These are phyloP conservation scores for Gautieria morchelliformis DNA, from an alignment of 768 basidiomycete genomes.

Conservation along the genomic window DNA sequence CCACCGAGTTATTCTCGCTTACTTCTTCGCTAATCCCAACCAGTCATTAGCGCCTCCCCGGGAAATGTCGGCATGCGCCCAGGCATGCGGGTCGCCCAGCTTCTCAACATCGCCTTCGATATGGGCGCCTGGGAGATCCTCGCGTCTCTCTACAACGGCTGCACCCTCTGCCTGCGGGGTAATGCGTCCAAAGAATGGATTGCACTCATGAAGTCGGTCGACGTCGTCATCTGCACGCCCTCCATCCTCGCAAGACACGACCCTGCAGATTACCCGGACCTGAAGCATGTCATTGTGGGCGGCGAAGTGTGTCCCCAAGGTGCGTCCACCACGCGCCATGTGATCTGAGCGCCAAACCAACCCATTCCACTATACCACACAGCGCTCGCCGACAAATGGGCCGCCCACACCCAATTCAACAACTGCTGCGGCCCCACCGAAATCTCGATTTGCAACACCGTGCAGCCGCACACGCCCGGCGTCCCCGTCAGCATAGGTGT, in stretches of 20 bases:
- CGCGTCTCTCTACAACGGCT: slow-evolving; percentile 40
- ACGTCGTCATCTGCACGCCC: slow-evolving; percentile 45
- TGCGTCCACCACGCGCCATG: slow-evolving; percentile 11
- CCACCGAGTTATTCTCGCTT: not conserved
- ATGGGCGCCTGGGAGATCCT: slow-evolving; percentile 60
- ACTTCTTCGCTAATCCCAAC: not conserved
- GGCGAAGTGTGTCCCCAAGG: slow-evolving; percentile 50
- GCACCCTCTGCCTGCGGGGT: slow-evolving; percentile 44
- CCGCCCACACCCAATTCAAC: slow-evolving; percentile 32
- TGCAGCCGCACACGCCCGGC: slow-evolving; percentile 36
- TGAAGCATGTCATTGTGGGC: slow-evolving; percentile 43
- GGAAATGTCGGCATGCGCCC: slow-evolving; percentile 53
- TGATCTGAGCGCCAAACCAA: not conserved
- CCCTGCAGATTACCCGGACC: slow-evolving; percentile 43
- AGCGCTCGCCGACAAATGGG: slow-evolving; percentile 39
- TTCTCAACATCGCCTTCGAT: slow-evolving; percentile 58
- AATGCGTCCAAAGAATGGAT: slow-evolving; percentile 42
- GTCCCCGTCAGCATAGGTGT: slow-evolving; percentile 37
- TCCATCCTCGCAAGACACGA: slow-evolving; percentile 37
- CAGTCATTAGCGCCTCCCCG: slow-evolving; percentile 36
- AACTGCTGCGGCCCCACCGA: slow-evolving; percentile 52
- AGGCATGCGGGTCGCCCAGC: slow-evolving; percentile 45
- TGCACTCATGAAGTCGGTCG: slow-evolving; percentile 37
- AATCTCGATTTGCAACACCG: slow-evolving; percentile 51
- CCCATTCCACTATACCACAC: not conserved